Evolutionary conservation across 495 filamentous ascomycete genomes (phyloP).

Genomic region (Cudoniella acicularis): DNA sequence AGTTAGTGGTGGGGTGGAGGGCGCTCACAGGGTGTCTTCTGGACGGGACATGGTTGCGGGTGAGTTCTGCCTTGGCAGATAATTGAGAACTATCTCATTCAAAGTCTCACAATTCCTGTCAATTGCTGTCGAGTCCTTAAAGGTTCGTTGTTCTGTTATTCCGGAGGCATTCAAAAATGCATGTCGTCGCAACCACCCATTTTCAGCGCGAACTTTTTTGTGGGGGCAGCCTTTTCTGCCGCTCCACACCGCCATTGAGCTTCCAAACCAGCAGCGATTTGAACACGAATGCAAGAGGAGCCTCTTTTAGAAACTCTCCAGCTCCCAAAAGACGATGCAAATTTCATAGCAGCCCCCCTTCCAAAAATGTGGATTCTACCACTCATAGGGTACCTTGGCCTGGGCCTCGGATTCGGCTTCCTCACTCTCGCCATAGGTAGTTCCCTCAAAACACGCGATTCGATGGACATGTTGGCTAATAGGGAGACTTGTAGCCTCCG

Average conservation of each 20-base stretch:
- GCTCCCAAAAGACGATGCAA: constrained; percentile 18
- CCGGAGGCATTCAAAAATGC: constrained; percentile 3
- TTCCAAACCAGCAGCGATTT: neutral
- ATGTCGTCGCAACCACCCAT: constrained; percentile 3
- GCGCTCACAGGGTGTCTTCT: constrained; percentile 79
- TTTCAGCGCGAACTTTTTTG: constrained; percentile 16
- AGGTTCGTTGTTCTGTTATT: neutral
- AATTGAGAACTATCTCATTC: constrained; percentile 11
- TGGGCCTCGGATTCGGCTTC: constrained; percentile 86
- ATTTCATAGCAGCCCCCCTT: constrained; percentile 8
- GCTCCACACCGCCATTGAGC: neutral
- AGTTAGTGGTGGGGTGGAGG: constrained; percentile 3
- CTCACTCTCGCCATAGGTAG: constrained; percentile 90
- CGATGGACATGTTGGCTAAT: neutral
- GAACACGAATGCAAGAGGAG: neutral
- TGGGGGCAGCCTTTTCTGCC: constrained; percentile 4
- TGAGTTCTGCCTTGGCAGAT: constrained; percentile 22
- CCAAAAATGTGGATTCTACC: constrained; percentile 86
- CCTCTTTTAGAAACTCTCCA: neutral
- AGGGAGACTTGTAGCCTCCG: constrained; percentile 60
- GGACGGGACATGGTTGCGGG: constrained; percentile 80
- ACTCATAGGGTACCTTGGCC: constrained; percentile 81
- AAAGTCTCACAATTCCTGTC: neutral
- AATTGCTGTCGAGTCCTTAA: neutral
- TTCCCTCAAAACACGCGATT: constrained; percentile 12